Conservation (phyloP, 2,329 filamentous ascomycete genomes). For the Akanthomyces muscarius region DNA sequence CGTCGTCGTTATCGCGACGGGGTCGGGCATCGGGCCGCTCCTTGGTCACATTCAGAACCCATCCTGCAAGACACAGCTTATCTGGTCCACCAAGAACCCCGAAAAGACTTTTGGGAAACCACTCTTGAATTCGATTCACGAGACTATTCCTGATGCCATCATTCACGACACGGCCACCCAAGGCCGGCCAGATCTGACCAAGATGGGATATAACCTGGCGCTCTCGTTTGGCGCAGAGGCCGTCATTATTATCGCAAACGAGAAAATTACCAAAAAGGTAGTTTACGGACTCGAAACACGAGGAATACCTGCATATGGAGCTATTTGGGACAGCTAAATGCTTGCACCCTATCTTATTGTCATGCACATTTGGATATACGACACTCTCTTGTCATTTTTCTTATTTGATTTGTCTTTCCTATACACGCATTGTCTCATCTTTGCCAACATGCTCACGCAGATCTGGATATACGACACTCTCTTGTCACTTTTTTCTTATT, state of each 20-base stretch:
- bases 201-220: constrained; percentile 49
- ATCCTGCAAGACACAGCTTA: constrained; percentile 52
- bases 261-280: constrained; percentile 61
- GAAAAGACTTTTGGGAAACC: constrained; percentile 57
- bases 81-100: constrained; percentile 66
- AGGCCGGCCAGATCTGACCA: constrained; percentile 56
- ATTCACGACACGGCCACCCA: constrained; percentile 61
- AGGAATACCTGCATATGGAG: constrained; percentile 65
- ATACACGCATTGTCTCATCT: too few species aligned
- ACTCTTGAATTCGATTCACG: constrained; percentile 52
- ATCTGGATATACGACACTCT: background rate
- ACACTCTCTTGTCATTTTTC: background rate
- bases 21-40: constrained; percentile 68
- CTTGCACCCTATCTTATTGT: background rate
- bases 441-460: background rate
- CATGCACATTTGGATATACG: background rate
- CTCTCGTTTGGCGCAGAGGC: constrained; percentile 60
- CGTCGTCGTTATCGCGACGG: constrained; percentile 65
- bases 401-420: too few species aligned
- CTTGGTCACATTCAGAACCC: constrained; percentile 54
- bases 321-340: constrained; percentile 61
- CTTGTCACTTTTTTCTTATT: background rate
- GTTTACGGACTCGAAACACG: constrained; percentile 65
- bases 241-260: constrained; percentile 70
- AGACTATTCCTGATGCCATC: constrained; percentile 57